A percentile compares a stretch with the other conserved stretches of the same genome.
Conservation (phyloP, 2,329 filamentous ascomycete species). For the Aureobasidium subglaciale region DNA sequence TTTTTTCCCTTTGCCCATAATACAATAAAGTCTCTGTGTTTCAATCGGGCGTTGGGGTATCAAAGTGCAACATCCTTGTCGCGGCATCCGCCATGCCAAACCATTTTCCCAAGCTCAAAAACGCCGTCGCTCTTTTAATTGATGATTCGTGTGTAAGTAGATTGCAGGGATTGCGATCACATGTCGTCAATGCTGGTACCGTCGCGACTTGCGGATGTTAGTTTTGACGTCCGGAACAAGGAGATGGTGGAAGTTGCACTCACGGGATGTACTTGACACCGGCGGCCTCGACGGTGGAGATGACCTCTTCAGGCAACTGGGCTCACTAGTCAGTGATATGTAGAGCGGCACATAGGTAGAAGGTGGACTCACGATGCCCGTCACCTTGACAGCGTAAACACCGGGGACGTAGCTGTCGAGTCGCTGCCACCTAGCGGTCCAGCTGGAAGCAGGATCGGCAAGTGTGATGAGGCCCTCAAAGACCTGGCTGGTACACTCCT, state of each 20-base stretch:
- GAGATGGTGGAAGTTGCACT: constrained; percentile 19
- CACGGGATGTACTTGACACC: constrained; percentile 56
- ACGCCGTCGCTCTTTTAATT: constrained; percentile 12
- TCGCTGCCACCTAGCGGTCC: constrained; percentile 96
- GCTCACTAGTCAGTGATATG: constrained; percentile 15
- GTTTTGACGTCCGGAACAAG: not conserved
- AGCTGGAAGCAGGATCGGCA: constrained; percentile 72
- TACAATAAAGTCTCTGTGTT: not conserved
- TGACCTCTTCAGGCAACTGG: constrained; percentile 50
- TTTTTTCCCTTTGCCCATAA: not conserved
- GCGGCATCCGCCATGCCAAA: not conserved
- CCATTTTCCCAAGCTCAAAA: not conserved
- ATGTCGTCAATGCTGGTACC: constrained; percentile 12
- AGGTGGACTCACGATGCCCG: constrained; percentile 56
- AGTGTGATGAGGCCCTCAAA: constrained; percentile 89
- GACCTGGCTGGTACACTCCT: constrained; percentile 90
- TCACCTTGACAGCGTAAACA: constrained; percentile 92
- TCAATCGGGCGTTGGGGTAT: not conserved
- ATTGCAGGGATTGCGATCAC: not conserved
- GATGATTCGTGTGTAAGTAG: constrained; percentile 2
- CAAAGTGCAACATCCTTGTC: not conserved
- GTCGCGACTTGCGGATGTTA: constrained; percentile 10
- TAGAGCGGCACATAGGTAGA: not conserved
- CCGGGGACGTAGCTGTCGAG: constrained; percentile 81
- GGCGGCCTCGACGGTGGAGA: constrained; percentile 49